Percentiles rank a stretch among this genome's conserved stretches.
These are phyloP conservation scores for Quercus bicolor DNA, from an alignment of 306 rosid genomes.

Conservation along the genomic window DNA sequence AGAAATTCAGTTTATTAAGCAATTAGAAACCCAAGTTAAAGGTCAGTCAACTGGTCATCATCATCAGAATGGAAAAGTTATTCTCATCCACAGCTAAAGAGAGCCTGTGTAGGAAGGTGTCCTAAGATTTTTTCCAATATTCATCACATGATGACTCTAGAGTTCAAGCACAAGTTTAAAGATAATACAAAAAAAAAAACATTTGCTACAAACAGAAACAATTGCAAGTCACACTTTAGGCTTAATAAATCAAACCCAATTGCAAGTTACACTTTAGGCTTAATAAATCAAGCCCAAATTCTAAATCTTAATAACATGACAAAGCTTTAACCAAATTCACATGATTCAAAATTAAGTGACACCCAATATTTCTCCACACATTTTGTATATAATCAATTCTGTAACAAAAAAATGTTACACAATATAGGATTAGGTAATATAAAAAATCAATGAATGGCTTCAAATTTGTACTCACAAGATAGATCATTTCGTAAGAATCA, in stretches of 20 bases:
- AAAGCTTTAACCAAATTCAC: too few species aligned
- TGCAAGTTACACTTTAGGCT: neutral
- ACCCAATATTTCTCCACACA: too few species aligned
- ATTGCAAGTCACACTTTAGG: neutral
- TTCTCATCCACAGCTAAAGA: slow-evolving; percentile 41
- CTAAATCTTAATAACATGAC: neutral
- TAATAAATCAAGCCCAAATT: neutral
- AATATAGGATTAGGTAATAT: too few species aligned
- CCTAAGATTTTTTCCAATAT: slow-evolving; percentile 37
- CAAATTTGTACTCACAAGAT: too few species aligned
- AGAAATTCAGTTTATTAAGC: too few species aligned
- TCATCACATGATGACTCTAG: slow-evolving; percentile 22
- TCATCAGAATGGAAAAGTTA: slow-evolving; percentile 40
- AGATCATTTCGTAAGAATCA: too few species aligned
- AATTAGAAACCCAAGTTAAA: too few species aligned
- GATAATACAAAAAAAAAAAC: neutral
- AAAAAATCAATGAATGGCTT: too few species aligned
- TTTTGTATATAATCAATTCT: too few species aligned
- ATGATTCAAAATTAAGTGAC: too few species aligned
- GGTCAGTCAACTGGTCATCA: neutral
- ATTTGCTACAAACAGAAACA: neutral
- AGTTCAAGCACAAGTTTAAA: neutral
- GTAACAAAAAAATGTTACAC: too few species aligned
- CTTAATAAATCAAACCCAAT: neutral
- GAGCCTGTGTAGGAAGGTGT: slow-evolving; percentile 47